Percentiles rank a stretch among this genome's conserved stretches.
These are phyloP conservation scores for Eurotiales sp. DNA, from an alignment of 2,329 filamentous ascomycete genomes.

Conservation along the genomic window DNA sequence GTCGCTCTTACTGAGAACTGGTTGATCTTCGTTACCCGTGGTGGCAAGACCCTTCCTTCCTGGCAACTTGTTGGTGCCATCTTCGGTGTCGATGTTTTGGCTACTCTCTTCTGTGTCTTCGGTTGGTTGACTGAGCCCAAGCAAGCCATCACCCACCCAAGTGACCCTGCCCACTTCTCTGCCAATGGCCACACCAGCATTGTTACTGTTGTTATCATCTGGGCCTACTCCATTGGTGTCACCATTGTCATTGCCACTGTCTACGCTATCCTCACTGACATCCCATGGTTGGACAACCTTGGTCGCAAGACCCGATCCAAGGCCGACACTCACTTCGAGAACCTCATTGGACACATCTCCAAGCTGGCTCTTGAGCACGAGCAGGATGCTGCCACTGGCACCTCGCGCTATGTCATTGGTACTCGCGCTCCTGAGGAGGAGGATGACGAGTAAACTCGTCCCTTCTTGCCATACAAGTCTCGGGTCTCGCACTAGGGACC, in stretches of 20 bases:
- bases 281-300: constrained; percentile 48
- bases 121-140: constrained; percentile 64
- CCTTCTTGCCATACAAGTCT: constrained; percentile 12
- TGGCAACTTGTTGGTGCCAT: constrained; percentile 68
- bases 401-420: constrained; percentile 42
- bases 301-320: constrained; percentile 50
- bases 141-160: constrained; percentile 27
- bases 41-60: constrained; percentile 64
- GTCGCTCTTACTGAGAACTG: constrained; percentile 87
- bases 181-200: constrained; percentile 55
- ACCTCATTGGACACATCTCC: constrained; percentile 50
- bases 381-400: constrained; percentile 42
- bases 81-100: constrained; percentile 62
- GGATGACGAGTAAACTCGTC: constrained; percentile 38
- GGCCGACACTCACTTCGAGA: constrained; percentile 53
- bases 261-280: constrained; percentile 48
- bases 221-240: constrained; percentile 52
- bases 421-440: constrained; percentile 41
- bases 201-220: constrained; percentile 51
- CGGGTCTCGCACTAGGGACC: constrained; percentile 7
- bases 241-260: constrained; percentile 52
- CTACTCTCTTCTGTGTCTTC: constrained; percentile 67
- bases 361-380: constrained; percentile 52
- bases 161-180: constrained; percentile 31
- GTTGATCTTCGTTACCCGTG: constrained; percentile 91